Evolutionary conservation across 805 yeast species (phyloP).

Genomic region (Metschnikowia henanensis): DNA sequence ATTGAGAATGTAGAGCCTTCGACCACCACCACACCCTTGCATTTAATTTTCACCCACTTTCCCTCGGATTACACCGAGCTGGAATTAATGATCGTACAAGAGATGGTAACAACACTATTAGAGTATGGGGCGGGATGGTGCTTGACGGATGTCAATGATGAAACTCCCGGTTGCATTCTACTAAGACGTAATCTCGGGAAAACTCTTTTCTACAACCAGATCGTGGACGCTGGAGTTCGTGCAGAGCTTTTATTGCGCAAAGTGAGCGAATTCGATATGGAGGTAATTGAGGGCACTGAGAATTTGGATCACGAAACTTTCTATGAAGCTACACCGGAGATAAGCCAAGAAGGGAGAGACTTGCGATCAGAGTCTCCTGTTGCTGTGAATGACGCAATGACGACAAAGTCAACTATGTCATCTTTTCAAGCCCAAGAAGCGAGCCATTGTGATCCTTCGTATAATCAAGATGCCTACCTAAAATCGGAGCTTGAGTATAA

Average conservation of each 20-base stretch:
- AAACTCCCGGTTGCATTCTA: slow-evolving; percentile 85
- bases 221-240: slow-evolving; percentile 86
- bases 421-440: not conserved
- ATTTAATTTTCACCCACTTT: slow-evolving; percentile 58
- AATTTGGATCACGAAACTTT: slow-evolving; percentile 28
- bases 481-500: slow-evolving; percentile 65
- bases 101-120: slow-evolving; percentile 65
- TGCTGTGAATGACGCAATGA: not conserved
- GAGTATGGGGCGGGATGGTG: slow-evolving; percentile 95
- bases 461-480: slow-evolving; percentile 62
- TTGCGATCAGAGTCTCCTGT: slow-evolving; percentile 8
- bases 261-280: slow-evolving; percentile 61
- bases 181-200: slow-evolving; percentile 47
- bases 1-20: slow-evolving; percentile 32
- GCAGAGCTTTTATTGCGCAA: slow-evolving; percentile 82
- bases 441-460: slow-evolving; percentile 50
- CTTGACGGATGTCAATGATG: slow-evolving; percentile 63
- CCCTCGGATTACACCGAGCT: slow-evolving; percentile 48
- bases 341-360: slow-evolving; percentile 3
- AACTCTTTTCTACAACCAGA: slow-evolving; percentile 40
- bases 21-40: slow-evolving; percentile 77
- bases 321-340: not conserved
- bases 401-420: not conserved
- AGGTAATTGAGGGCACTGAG: slow-evolving; percentile 49
- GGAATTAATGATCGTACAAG: slow-evolving; percentile 39